Conservation (phyloP, 768 basidiomycete species). For the Tricholoma flavovirens region DNA sequence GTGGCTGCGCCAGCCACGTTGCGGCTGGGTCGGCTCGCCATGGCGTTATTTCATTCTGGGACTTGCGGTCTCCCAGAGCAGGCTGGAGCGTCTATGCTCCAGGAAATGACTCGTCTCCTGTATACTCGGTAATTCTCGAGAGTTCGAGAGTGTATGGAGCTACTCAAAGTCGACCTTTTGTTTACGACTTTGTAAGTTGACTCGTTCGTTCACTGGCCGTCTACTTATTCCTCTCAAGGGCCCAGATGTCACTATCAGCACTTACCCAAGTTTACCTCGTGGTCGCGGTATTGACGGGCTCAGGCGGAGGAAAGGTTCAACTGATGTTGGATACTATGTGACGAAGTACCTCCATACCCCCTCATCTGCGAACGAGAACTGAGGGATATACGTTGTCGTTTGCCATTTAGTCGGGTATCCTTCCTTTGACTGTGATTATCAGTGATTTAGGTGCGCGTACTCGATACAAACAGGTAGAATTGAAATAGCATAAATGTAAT, state of each 20-base stretch:
- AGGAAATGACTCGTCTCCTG: slow-evolving; percentile 72
- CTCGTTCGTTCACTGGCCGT: neutral
- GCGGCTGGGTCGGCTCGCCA: slow-evolving; percentile 76
- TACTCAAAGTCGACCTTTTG: slow-evolving; percentile 71
- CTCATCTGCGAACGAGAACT: slow-evolving; percentile 4
- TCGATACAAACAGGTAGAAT: slow-evolving; percentile 14
- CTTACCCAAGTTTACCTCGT: slow-evolving; percentile 37
- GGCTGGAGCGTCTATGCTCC: slow-evolving; percentile 83
- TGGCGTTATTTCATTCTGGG: slow-evolving; percentile 78
- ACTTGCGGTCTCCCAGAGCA: slow-evolving; percentile 51
- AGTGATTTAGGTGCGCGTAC: slow-evolving; percentile 11
- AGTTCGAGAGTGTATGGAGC: slow-evolving; percentile 75
- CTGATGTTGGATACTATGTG: slow-evolving; percentile 44
- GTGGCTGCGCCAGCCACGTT: slow-evolving; percentile 58
- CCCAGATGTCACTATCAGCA: slow-evolving; percentile 47
- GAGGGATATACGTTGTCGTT: neutral
- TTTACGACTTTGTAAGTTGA: slow-evolving; percentile 63
- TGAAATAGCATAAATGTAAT: slow-evolving; percentile 18
- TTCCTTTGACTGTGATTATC: slow-evolving; percentile 11
- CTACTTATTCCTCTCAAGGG: slow-evolving; percentile 32
- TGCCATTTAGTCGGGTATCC: neutral
- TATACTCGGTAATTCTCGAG: slow-evolving; percentile 70
- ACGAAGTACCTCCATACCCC: slow-evolving; percentile 34
- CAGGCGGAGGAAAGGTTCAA: slow-evolving; percentile 27
- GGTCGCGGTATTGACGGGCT: slow-evolving; percentile 23